Evolutionary conservation across 164 flowering plant species (phyloP).

Genomic region (Magnolia kwangsiensis): DNA sequence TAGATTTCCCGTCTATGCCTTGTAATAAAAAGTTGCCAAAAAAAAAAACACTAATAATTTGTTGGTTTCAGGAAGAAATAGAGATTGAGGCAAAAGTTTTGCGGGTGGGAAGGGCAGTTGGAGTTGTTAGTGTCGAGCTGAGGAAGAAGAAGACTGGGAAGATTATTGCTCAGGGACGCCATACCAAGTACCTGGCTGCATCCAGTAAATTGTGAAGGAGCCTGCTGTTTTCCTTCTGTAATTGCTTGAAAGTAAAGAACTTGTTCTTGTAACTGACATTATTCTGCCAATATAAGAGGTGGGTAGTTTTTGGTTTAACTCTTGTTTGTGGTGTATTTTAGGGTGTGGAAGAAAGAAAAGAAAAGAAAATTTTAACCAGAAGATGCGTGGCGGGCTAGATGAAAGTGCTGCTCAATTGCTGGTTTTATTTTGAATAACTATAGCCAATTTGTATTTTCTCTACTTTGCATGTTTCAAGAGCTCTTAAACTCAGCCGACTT

Average conservation of each 20-base stretch:
- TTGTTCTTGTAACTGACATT: not conserved
- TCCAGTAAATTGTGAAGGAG: conserved; percentile 58
- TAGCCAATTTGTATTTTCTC: too few species aligned
- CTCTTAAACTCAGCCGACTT: too few species aligned
- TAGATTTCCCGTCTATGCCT: not conserved
- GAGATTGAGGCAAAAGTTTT: conserved; percentile 71
- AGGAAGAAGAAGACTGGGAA: conserved; percentile 75
- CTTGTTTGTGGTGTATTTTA: too few species aligned
- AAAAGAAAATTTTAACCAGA: too few species aligned
- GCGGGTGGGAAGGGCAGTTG: conserved; percentile 76
- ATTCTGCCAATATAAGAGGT: not conserved
- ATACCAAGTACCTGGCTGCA: conserved; percentile 66
- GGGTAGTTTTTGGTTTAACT: not conserved
- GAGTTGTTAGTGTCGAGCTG: conserved; percentile 72
- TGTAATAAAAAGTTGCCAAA: not conserved
- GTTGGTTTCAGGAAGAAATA: conserved; percentile 61
- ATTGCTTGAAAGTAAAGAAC: not conserved
- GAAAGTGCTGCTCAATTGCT: too few species aligned
- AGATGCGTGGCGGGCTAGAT: too few species aligned
- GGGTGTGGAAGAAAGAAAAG: too few species aligned
- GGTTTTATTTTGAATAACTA: too few species aligned
- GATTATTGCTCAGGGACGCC: conserved; percentile 81
- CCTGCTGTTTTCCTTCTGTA: not conserved
- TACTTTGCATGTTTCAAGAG: too few species aligned
- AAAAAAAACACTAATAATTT: not conserved